Evolutionary conservation across 2,329 filamentous ascomycete genomes (phyloP), one percentile per base, ranked within the genome.

Genomic region (Colletotrichum aenigma): DNA sequence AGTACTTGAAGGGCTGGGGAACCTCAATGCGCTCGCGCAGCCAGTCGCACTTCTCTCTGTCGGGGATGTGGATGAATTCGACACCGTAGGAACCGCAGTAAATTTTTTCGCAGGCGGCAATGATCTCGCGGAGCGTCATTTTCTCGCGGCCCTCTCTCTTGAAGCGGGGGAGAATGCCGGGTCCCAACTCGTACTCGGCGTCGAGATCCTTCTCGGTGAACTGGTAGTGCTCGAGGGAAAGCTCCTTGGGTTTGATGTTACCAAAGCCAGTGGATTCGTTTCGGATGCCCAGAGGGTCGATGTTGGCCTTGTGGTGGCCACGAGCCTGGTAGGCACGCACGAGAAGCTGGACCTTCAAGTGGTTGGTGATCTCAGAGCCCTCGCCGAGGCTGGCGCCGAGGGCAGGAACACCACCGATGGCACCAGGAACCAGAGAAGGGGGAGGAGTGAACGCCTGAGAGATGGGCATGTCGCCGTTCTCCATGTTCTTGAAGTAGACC

Each of bases 401-500:
- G 78, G 91, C 91, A 73, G 94, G 93, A 72, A 97, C 92, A 80
- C 94, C 94, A 77, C 95, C 95, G 60, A 93, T 93, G 68, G 95
- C 94, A 79, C 92, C 92, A 71, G 96, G 95, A 67, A 98, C 93
- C 79, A 99, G 92, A 80, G 94, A 98, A 18, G 97, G 97, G 62
- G 97, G 97, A 79, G 97, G 96, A 79, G 96, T 96, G 89, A 99
- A 99, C 80, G 97, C 97, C 87, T 98, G 95, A 78, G 96, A 97
- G 84, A 98, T 95, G 84, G 96, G 96, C 95, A 99, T 98, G 83
- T 97, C 95, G 85, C 97, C 97, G 79, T 93, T 94, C 89, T 99
- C 97, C 94, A 99, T 98, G 88, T 99, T 99, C 88, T 93, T 95
- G 91, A 99, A 99, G 91, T 99, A 99, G 84, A 97, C 93, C 88